Base-by-base conservation (phyloP, 164 flowering plant species). In the Magnolia kwangsiensis region DNA sequence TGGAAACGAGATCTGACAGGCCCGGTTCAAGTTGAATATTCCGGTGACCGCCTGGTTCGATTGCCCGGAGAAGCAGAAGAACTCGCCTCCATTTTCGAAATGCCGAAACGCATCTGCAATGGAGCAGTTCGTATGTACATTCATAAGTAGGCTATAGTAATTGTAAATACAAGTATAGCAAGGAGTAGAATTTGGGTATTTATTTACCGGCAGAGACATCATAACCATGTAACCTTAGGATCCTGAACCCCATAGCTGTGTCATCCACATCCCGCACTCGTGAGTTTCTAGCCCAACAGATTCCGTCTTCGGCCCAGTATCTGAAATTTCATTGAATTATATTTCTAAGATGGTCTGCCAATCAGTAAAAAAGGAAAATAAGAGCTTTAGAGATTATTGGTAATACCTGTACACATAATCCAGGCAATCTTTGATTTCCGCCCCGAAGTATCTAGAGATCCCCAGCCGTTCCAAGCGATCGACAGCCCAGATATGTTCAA, bases 231-330 rank as follows among this genome's bases (percentile, higher is more conserved):
- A 92, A 70, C 59, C 99, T 80, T 18, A 94, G 80, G 6, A 96
- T 82, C 81, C 99, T 86, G 75, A 96, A 96, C 6, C 84, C 98
- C 99, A 94, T 91, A 55, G 98, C 88, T 0, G 99, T 96, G 76
- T 96, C 99, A 74, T 96, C 99, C 20, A 94, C 85, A 70, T 96
- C 99, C 1, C 82, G 80, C 61, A 94, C 92, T 1, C 11, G 11
- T 0, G 94, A 82, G 64, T 91, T 89, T 78, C 97, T 85, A 11
- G 97, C 96, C 99, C 98, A 94, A 68, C 95, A 90, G 4, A 96
- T 89, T 37, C 98, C 99, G 29, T 86, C 69, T 3, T 87, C 86
- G 0, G 84, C 89, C 98, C 98, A 96, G 69, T 87, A 82, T 71
- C 98, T 95, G 84, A 50, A 20, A 51, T 10, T 63, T 63, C 14